A percentile compares a stretch with the other conserved stretches of the same genome.
Conservation (phyloP, 2,329 filamentous ascomycete species). For the Cercospora beticola region DNA sequence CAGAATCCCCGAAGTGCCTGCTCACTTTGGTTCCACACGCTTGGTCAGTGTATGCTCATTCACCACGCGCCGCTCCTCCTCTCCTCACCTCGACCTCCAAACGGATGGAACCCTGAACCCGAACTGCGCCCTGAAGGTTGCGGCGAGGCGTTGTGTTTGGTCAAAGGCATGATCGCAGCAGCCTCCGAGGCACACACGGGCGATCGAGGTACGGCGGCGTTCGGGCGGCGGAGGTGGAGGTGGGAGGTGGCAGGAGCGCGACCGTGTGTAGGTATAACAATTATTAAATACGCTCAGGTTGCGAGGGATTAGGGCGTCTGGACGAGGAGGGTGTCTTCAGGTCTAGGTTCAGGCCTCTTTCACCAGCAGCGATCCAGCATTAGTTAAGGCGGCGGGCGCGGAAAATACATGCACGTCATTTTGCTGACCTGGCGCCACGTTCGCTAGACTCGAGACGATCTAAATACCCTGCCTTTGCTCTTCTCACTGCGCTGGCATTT, state of each 20-base stretch:
- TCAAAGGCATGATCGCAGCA: conserved; percentile 11
- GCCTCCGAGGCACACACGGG: neutral
- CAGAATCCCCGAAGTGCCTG: conserved; percentile 53
- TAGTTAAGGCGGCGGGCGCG: neutral
- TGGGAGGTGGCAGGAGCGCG: neutral
- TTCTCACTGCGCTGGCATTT: neutral
- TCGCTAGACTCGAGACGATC: neutral
- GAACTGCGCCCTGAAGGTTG: conserved; percentile 23
- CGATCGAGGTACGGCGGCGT: neutral
- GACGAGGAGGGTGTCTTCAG: neutral
- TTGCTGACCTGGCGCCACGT: neutral
- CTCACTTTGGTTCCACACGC: conserved; percentile 37
- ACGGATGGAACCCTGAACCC: conserved; percentile 51
- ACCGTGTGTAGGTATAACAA: neutral
- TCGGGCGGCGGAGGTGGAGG: neutral
- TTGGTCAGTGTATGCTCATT: neutral
- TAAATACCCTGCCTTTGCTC: neutral
- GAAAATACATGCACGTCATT: neutral
- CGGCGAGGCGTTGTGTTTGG: conserved; percentile 15
- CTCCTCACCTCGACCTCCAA: conserved; percentile 45
- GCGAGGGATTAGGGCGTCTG: neutral
- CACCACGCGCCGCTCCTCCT: neutral
- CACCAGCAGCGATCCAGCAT: neutral
- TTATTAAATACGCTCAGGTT: neutral
- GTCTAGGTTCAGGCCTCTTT: neutral